Evolutionary conservation across 768 basidiomycete genomes (phyloP), one percentile per base, ranked within the genome.

Genomic region (Arthromyces matolae): DNA sequence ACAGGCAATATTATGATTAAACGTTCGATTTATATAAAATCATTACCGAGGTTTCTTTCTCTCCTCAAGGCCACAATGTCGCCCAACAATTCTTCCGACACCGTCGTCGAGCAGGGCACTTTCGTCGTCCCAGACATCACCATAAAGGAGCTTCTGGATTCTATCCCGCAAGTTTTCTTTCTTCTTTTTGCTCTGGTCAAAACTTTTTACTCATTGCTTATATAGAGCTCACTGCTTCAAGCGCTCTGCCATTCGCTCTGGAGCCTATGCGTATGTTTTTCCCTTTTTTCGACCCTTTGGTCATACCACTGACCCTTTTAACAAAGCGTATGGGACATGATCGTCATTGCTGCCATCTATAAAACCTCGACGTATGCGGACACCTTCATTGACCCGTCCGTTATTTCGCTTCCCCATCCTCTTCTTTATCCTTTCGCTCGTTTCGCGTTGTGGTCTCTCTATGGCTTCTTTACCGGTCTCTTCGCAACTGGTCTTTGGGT

Each of bases 401-500:
- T 67, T 20, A 50, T 87, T 55, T 64, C 66, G 31, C 75, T 89
- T 27, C 79, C 83, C 22, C 66, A 81, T 57, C 81, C 87, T 8
- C 59, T 67, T 51, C 74, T 87, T 29, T 84, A 88, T 66, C 63
- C 80, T 22, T 69, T 79, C 32, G 80, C 80, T 34, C 75, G 81
- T 33, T 66, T 89, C 56, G 71, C 81, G 0, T 58, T 93, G 25
- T 94, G 91, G 91, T 73, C 85, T 2, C 54, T 89, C 34, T 95
- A 95, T 66, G 76, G 83, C 24, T 88, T 95, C 70, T 79, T 78
- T 62, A 70, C 84, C 5, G 93, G 95, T 45, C 80, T 95, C 24
- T 88, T 93, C 51, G 85, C 77, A 4, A 97, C 94, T 16, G 95
- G 95, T 50, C 72, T 97, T 42, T 97, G 95, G 95, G 86, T 93